A percentile compares a stretch with the other conserved stretches of the same genome.
phyloP scores from a whole-genome alignment of 2,329 filamentous ascomycete genomes.

The Colletotrichum tropicicola region DNA sequence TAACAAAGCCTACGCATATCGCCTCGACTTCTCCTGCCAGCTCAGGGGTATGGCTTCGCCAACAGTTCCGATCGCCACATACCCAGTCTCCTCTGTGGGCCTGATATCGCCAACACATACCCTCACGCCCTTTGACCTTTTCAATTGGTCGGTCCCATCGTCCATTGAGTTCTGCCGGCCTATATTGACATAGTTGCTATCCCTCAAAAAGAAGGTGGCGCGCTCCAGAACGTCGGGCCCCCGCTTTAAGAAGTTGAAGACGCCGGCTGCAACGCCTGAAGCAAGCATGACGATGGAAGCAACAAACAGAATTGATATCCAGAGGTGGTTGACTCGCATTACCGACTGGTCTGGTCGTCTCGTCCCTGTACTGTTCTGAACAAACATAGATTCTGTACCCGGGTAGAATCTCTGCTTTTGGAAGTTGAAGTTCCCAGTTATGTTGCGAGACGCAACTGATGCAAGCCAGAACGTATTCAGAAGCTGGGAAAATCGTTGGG shows the following conservation, averaged over 20 bases:
- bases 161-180: background rate
- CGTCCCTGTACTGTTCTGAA: background rate
- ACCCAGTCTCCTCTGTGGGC: background rate
- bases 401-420: background rate
- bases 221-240: constrained; percentile 37
- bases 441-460: background rate
- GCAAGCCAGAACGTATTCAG: constrained; percentile 14
- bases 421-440: background rate
- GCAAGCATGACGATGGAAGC: background rate
- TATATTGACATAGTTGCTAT: background rate
- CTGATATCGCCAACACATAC: background rate
- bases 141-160: background rate
- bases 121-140: background rate
- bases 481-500: constrained; percentile 2
- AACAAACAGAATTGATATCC: background rate
- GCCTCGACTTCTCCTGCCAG: too few relatives aligned
- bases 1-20: too few relatives aligned
- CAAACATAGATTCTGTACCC: background rate
- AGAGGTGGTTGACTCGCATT: background rate
- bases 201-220: background rate
- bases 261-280: background rate
- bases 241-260: constrained; percentile 37
- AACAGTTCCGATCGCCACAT: background rate
- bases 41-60: background rate
- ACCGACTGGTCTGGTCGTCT: background rate